These are phyloP conservation scores for Phlegmacium glaucopus DNA, from an alignment of 768 basidiomycete species.

Conservation along the genomic window DNA sequence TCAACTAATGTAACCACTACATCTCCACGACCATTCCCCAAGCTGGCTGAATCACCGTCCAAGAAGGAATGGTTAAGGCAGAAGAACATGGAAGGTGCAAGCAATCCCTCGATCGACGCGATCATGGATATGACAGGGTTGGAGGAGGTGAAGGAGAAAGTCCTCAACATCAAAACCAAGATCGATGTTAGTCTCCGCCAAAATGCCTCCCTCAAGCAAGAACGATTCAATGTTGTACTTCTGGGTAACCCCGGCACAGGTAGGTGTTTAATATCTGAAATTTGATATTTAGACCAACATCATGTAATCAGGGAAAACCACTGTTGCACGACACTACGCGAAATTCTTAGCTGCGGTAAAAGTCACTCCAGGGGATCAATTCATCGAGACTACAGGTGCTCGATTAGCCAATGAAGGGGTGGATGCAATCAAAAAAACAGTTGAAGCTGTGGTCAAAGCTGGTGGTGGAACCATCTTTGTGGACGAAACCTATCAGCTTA, in stretches of 20 bases:
- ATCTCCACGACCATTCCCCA: constrained; percentile 8
- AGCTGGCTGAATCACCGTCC: constrained; percentile 28
- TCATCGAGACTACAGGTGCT: constrained; percentile 64
- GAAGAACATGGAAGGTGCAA: constrained; percentile 51
- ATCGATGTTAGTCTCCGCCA: constrained; percentile 57
- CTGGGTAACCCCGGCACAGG: constrained; percentile 77
- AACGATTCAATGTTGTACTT: constrained; percentile 59
- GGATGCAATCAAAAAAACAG: constrained; percentile 42
- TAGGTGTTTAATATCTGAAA: constrained; percentile 22
- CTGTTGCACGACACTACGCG: constrained; percentile 61
- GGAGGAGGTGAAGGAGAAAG: constrained; percentile 58
- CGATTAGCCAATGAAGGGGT: constrained; percentile 57
- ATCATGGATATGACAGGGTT: constrained; percentile 72
- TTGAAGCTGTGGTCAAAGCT: constrained; percentile 41
- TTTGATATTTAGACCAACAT: not conserved
- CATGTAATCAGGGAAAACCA: constrained; percentile 56
- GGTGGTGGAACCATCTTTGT: constrained; percentile 69
- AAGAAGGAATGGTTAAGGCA: constrained; percentile 53
- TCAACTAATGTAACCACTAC: not conserved
- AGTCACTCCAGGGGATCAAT: constrained; percentile 48
- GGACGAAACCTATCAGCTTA: constrained; percentile 72
- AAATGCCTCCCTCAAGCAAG: constrained; percentile 44
- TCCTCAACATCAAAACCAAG: constrained; percentile 57
- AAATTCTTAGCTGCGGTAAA: constrained; percentile 55
- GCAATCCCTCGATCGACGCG: constrained; percentile 52